Conservation (phyloP, 2,329 filamentous ascomycete species). For the Fusarium stilboides region DNA sequence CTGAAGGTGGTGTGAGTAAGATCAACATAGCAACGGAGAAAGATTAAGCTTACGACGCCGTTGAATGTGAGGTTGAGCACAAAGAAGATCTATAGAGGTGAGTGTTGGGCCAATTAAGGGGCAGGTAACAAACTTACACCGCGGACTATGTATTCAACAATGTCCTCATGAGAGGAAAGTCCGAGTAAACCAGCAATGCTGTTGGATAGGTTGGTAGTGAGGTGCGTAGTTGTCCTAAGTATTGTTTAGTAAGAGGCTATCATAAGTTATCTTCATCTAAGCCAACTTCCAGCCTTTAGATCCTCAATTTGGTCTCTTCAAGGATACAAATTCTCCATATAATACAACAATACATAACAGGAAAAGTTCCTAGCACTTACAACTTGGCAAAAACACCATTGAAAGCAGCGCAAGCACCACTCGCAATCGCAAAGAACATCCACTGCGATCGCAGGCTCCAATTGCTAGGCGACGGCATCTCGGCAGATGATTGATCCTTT, state of each 20-base stretch:
- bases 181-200: slow-evolving; percentile 62
- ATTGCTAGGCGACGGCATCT: slow-evolving; percentile 27
- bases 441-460: slow-evolving; percentile 64
- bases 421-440: slow-evolving; percentile 80
- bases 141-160: slow-evolving; percentile 66
- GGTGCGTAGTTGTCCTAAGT: slow-evolving; percentile 68
- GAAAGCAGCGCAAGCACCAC: slow-evolving; percentile 83
- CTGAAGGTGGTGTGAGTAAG: slow-evolving; percentile 49
- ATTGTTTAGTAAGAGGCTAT: slow-evolving; percentile 6
- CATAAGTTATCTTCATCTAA: neutral
- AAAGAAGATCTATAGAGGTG: slow-evolving; percentile 75
- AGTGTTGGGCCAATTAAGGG: slow-evolving; percentile 15
- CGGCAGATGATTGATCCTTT: slow-evolving; percentile 13
- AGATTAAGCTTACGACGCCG: slow-evolving; percentile 68
- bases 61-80: slow-evolving; percentile 82
- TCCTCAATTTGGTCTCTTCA: neutral
- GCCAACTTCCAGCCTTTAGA: too few relatives aligned
- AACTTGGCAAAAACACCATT: slow-evolving; percentile 90
- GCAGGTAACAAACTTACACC: slow-evolving; percentile 57
- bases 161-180: slow-evolving; percentile 57
- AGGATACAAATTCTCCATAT: neutral
- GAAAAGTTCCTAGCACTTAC: slow-evolving; percentile 62
- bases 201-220: slow-evolving; percentile 66
- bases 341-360: neutral
- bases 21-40: neutral